A percentile compares a stretch with the other conserved stretches of the same genome.
phyloP scores from a whole-genome alignment of 345 rosid species.

The Adansonia digitata region DNA sequence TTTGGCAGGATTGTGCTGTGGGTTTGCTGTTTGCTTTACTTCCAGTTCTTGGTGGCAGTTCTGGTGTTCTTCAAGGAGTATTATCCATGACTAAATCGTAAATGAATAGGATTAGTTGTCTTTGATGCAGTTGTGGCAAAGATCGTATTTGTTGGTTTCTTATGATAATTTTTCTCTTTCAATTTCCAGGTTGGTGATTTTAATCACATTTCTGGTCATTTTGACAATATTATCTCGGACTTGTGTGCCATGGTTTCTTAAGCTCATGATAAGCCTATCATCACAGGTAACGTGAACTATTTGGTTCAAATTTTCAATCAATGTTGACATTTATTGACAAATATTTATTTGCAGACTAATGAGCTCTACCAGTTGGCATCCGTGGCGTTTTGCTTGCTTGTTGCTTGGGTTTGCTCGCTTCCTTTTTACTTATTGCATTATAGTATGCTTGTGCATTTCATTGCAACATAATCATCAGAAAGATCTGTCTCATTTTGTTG shows the following conservation, averaged over 20 bases:
- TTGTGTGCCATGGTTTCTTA: constrained; percentile 79
- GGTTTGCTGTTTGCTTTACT: constrained; percentile 91
- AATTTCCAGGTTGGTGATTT: constrained; percentile 50
- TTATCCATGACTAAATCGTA: constrained; percentile 81
- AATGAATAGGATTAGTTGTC: constrained; percentile 20
- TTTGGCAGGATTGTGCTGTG: constrained; percentile 80
- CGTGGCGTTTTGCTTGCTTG: constrained; percentile 95
- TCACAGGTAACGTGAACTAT: constrained; percentile 46
- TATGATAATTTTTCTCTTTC: background rate
- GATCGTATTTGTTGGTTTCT: background rate
- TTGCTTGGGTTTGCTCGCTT: constrained; percentile 81
- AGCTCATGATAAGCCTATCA: constrained; percentile 81
- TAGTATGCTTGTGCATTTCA: background rate
- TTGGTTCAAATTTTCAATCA: background rate
- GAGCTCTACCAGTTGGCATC: constrained; percentile 97
- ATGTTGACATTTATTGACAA: constrained; percentile 14
- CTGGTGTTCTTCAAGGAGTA: constrained; percentile 75
- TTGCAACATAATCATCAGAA: background rate
- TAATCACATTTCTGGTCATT: constrained; percentile 67
- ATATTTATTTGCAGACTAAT: constrained; percentile 56
- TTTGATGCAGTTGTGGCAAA: background rate
- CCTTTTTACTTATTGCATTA: constrained; percentile 24
- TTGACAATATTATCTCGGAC: constrained; percentile 65
- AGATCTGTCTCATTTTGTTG: constrained; percentile 3
- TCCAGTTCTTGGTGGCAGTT: constrained; percentile 86